Evolutionary conservation across 805 yeast species (phyloP), one percentile per base, ranked within the genome.

Genomic region (Starmerella apicola): DNA sequence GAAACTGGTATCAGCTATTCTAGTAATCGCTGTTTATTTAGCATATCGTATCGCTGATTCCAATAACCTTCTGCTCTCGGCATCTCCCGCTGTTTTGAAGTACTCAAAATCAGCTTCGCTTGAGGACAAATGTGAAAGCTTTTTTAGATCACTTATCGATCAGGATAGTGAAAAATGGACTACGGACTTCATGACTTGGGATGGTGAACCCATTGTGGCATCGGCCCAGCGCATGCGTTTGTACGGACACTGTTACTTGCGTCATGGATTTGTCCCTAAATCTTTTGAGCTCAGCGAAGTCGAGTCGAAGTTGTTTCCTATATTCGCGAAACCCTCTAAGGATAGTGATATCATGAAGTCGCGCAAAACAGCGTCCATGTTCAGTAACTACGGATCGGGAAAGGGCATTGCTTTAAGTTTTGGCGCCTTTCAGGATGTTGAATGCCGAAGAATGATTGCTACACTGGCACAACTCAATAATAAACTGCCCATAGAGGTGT

Each of bases 401-500:
- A 17, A 29, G 3, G 44, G 44, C 2, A 36, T 40, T 21, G 36
- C 36, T 16, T 20, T 30, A 19, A 7, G 28, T 2, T 8, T 36
- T 10, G 32, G 29, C 2, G 32, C 5, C 9, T 4, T n/a, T 13
- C 19, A 25, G 6, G 7, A 31, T 13, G 19, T 12, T 12, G 36
- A 36, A 5, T 3, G 13, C 9, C 5, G 9, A 5, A 19, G 25
- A 7, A 16, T 36, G 18, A 19, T 40, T 5, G n/a, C 15, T 4
- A 36, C 30, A 2, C 22, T 40, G 3, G 19, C 16, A 2, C 9
- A 3, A 8, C 27, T 31, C 9, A 29, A 24, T 5, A 32, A 17
- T 15, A 16, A 22, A 12, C 30, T 40, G 7, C 44, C 44, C 4
- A 36, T 40, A 8, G 36, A 40, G 17, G 13, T 36, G 5, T 12